Conservation (phyloP, 306 rosid genomes). For the Gastrolobium villosum region DNA sequence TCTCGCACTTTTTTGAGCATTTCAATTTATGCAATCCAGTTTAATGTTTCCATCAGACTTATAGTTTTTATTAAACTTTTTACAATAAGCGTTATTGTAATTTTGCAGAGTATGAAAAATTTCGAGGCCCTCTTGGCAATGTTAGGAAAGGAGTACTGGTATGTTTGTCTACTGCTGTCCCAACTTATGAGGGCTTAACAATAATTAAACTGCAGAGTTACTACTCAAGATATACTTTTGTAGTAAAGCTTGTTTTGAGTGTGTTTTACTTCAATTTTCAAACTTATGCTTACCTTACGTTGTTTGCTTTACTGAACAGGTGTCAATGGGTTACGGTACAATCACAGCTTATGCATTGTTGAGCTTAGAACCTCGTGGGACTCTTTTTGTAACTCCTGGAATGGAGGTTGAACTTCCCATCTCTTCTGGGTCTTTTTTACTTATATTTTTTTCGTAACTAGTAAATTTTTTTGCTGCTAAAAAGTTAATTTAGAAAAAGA, state of each 20-base stretch:
- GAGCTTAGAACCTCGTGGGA: constrained; percentile 97
- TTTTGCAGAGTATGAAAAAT: constrained; percentile 81
- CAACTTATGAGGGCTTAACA: constrained; percentile 28
- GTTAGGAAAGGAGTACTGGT: constrained; percentile 99
- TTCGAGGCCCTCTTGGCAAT: constrained; percentile 92
- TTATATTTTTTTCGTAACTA: background rate
- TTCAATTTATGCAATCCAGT: constrained; percentile 29
- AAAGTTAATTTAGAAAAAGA: constrained; percentile 8
- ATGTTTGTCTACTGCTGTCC: constrained; percentile 48
- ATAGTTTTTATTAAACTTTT: constrained; percentile 1
- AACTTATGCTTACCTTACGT: background rate
- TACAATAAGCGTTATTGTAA: constrained; percentile 30
- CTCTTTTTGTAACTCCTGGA: constrained; percentile 90
- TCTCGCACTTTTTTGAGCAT: constrained; percentile 10
- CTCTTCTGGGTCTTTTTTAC: constrained; percentile 1
- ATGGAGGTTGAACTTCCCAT: constrained; percentile 73
- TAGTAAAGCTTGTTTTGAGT: constrained; percentile 29
- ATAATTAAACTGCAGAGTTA: constrained; percentile 19
- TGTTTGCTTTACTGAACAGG: constrained; percentile 57
- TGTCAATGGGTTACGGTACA: constrained; percentile 92
- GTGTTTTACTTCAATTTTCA: constrained; percentile 21
- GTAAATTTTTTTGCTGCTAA: constrained; percentile 3
- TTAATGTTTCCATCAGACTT: constrained; percentile 18
- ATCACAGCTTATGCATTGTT: constrained; percentile 81
- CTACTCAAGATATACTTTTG: background rate